A percentile compares a stretch with the other conserved stretches of the same genome.
Conservation (phyloP, 2,329 filamentous ascomycete genomes). For the Macrophomina pseudophaseolina region DNA sequence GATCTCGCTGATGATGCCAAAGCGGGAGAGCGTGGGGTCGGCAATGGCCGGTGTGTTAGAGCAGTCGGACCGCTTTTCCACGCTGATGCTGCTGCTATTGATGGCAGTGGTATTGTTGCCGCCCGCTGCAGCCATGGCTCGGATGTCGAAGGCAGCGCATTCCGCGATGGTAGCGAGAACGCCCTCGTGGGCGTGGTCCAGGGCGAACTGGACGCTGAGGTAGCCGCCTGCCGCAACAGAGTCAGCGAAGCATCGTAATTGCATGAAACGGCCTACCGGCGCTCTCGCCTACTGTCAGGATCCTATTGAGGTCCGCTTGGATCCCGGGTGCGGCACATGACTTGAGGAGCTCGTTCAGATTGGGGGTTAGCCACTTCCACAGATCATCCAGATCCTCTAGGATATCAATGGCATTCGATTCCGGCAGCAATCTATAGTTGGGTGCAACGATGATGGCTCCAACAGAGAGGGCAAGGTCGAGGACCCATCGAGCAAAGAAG, state of each 20-base stretch:
- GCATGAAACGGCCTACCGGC: constrained; percentile 29
- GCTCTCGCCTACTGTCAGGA: constrained; percentile 1
- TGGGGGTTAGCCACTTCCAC: constrained; percentile 51
- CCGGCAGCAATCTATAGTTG: constrained; percentile 59
- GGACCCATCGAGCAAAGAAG: constrained; percentile 40
- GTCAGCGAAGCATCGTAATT: background rate
- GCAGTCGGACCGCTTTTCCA: constrained; percentile 18
- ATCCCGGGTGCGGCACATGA: constrained; percentile 24
- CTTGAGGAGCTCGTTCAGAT: constrained; percentile 23
- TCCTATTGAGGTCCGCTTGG: constrained; percentile 32
- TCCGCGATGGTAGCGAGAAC: background rate
- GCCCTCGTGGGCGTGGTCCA: background rate
- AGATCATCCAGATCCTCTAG: constrained; percentile 55
- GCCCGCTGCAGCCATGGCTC: constrained; percentile 27
- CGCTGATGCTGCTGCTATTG: background rate
- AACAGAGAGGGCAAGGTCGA: constrained; percentile 47
- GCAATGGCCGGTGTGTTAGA: constrained; percentile 31
- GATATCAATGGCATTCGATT: constrained; percentile 53
- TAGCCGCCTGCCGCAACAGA: background rate
- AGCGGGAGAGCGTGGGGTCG: constrained; percentile 31
- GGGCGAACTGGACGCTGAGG: background rate
- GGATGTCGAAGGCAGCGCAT: background rate
- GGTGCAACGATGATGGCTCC: constrained; percentile 54
- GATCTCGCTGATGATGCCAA: constrained; percentile 31
- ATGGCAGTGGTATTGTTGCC: constrained; percentile 31